Base-by-base conservation (phyloP, 2,329 filamentous ascomycete genomes). In the Aureobasidium namibiae region DNA sequence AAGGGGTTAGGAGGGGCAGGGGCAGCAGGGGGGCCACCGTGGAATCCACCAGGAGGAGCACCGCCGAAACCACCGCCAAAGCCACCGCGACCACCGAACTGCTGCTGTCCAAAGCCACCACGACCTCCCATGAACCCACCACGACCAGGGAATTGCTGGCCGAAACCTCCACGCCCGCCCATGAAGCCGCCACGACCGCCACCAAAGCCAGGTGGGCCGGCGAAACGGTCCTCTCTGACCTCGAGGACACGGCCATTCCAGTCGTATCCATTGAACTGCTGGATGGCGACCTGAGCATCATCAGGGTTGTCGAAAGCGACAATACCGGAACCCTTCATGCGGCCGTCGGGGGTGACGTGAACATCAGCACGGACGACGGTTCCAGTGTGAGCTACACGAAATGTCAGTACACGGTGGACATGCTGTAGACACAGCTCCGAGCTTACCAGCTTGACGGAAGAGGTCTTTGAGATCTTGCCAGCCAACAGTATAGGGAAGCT, bases 381-480 rank as follows among this genome's bases (percentile, higher is more conserved):
- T 66, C 90, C 91, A 71, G 86, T 74, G 63, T 76, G 74, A 61
- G 74, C 75, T 78, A 66, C 64, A 36, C 33, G 23, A 59, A 39
- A 24, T 21, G 31, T 56, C 44, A 54, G 58, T 52, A 58, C 29
- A 31, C 60, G 29, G 14, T 13, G 13, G 13, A 29, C 18, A 39
- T 4, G 16, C 26, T 5, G 8, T 5, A 11, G 2, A n/a, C 10
- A 29, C 23, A n/a, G 23, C 11, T n/a, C 33, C 54, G 67, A 67
- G 81, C 90, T 82, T 81, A 96, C 92, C 90, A 77, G 94, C 92
- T 82, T 96, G 92, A 71, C 94, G 89, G 82, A 99, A 99, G 66
- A 99, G 82, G 75, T 99, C 94, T 79, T 99, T 99, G 67, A 99
- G 79, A 75, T 99, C 94, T 78, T 99, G 94, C 94, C 94, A 99